phyloP scores from a whole-genome alignment of 129 eudicot species.

The Logfia minima region DNA sequence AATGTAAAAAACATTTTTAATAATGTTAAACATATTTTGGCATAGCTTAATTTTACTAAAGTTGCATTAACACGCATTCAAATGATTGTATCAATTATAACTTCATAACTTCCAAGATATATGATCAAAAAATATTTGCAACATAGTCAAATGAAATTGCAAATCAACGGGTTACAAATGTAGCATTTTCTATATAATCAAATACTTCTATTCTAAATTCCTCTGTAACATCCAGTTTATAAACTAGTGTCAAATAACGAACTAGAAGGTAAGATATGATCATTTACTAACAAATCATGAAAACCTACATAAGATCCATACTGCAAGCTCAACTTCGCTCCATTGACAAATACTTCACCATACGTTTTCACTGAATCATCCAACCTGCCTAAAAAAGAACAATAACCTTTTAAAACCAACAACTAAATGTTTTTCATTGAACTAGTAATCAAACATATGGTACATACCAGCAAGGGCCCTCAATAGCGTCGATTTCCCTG shows the following conservation, averaged over 20 bases:
- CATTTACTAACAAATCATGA: conserved; percentile 5
- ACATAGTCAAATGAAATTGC: background rate
- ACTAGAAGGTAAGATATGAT: background rate
- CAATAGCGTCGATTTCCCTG: conserved; percentile 87
- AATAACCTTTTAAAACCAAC: conserved; percentile 16
- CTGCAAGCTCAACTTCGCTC: conserved; percentile 58
- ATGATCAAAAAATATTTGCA: background rate
- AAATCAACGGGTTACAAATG: background rate
- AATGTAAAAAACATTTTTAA: background rate
- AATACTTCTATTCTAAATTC: too few species aligned
- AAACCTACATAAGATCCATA: conserved; percentile 89
- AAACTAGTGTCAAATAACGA: background rate
- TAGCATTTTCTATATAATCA: background rate
- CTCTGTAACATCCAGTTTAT: background rate
- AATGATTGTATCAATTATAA: background rate
- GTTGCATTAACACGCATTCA: background rate
- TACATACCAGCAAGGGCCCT: conserved; percentile 87
- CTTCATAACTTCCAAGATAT: background rate
- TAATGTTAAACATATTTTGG: background rate
- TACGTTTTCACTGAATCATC: conserved; percentile 78
- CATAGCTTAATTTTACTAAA: background rate
- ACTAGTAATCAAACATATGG: background rate
- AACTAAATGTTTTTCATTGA: background rate
- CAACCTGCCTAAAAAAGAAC: conserved; percentile 68
- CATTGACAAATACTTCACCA: conserved; percentile 88